A percentile compares a stretch with the other conserved stretches of the same genome.
phyloP scores from a whole-genome alignment of 352 stramenopile genomes.

The Phytophthora pseudosyringae region DNA sequence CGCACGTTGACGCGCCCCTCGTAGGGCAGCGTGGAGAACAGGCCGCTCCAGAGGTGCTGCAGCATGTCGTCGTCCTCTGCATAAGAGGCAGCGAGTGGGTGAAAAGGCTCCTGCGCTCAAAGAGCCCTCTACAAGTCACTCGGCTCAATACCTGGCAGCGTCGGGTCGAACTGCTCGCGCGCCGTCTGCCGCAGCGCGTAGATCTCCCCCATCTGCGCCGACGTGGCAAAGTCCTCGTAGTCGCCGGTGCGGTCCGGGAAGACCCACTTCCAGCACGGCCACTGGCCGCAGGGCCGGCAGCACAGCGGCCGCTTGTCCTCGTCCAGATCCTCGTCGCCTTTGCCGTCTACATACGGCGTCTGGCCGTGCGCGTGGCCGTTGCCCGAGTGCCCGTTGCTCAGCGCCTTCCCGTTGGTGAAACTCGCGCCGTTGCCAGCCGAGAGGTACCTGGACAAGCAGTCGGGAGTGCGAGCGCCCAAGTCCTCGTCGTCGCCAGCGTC shows the following conservation, averaged over 20 bases:
- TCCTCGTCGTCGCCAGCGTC: conserved; percentile 40
- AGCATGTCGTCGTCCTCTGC: conserved; percentile 70
- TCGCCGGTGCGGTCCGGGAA: conserved; percentile 59
- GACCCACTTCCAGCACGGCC: conserved; percentile 71
- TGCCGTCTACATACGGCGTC: conserved; percentile 28
- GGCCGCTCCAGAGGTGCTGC: conserved; percentile 65
- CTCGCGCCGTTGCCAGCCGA: conserved; percentile 17
- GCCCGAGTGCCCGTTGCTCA: conserved; percentile 25
- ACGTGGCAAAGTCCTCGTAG: conserved; percentile 73
- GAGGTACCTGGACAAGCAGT: conserved; percentile 36
- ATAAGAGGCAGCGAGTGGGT: conserved; percentile 2
- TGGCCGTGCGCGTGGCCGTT: conserved; percentile 23
- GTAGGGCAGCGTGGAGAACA: conserved; percentile 71
- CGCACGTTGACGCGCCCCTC: conserved; percentile 68
- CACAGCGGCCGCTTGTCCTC: conserved; percentile 24
- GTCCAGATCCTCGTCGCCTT: conserved; percentile 31
- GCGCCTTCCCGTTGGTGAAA: conserved; percentile 10
- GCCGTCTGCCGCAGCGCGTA: conserved; percentile 63
- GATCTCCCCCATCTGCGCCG: conserved; percentile 68
- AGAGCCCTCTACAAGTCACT: background rate
- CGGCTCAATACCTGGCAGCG: conserved; percentile 38
- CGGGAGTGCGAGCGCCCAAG: conserved; percentile 14
- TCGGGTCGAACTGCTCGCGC: conserved; percentile 62
- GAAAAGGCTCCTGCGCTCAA: conserved; percentile 3
- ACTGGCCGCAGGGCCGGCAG: conserved; percentile 43